A percentile compares a stretch with the other conserved stretches of the same genome.
These are phyloP conservation scores for Hymenoscyphus fraxineus DNA, from an alignment of 2,329 filamentous ascomycete genomes.

Conservation along the genomic window DNA sequence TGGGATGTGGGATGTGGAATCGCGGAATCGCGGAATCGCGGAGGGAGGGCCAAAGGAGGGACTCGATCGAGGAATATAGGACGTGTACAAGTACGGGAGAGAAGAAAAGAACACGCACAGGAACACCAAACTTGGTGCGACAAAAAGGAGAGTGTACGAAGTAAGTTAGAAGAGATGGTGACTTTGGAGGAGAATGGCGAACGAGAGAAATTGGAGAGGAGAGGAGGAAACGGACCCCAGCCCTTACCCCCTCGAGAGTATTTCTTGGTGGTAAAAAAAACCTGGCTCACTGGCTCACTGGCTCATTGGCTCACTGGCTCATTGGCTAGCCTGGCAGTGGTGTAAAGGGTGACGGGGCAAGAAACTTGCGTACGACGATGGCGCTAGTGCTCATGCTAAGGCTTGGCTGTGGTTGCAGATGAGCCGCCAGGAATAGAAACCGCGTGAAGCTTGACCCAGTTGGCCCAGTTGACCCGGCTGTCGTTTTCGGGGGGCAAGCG, in stretches of 20 bases:
- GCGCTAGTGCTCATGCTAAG: neutral
- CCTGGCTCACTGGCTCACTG: neutral
- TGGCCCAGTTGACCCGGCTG: neutral
- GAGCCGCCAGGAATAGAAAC: neutral
- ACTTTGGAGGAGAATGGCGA: neutral
- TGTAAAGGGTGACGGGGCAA: neutral
- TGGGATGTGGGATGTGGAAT: neutral
- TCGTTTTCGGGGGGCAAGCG: neutral
- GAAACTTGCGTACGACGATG: neutral
- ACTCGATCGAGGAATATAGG: conserved; percentile 2
- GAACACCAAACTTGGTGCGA: neutral
- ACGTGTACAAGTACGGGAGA: neutral
- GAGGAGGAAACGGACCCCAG: neutral
- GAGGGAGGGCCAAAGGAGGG: neutral
- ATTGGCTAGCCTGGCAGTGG: too few relatives aligned
- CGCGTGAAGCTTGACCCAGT: neutral
- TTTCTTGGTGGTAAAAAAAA: neutral
- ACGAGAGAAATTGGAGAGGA: neutral
- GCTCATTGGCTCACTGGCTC: neutral
- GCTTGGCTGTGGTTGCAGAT: neutral
- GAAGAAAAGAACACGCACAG: neutral
- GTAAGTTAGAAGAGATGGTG: neutral
- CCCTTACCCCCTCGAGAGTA: neutral
- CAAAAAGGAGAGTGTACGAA: neutral
- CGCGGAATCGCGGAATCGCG: neutral